A percentile compares a stretch with the other conserved stretches of the same genome.
phyloP scores from a whole-genome alignment of 2,329 filamentous ascomycete species.

The Setomelanomma holmii region DNA sequence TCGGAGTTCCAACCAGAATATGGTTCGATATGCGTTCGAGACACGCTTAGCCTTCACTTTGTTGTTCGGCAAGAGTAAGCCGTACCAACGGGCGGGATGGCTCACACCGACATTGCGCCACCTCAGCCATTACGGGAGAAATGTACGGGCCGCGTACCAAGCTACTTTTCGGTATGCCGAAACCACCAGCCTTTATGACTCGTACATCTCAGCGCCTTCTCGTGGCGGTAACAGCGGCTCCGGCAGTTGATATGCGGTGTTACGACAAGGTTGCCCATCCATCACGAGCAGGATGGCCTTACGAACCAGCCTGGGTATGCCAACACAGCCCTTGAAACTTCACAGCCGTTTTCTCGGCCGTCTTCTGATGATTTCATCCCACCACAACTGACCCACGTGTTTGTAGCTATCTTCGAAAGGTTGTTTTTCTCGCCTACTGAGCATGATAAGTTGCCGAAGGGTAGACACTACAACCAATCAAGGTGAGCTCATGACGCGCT shows the following conservation, averaged over 20 bases:
- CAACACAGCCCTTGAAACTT: too few relatives aligned
- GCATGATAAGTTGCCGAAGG: not conserved
- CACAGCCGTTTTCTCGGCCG: too few relatives aligned
- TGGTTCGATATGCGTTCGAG: not conserved
- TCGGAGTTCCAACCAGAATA: not conserved
- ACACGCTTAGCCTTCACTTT: too few relatives aligned
- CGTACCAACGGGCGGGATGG: constrained; percentile 11
- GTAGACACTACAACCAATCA: not conserved
- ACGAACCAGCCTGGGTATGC: too few relatives aligned
- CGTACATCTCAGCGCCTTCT: constrained; percentile 1
- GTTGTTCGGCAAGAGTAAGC: constrained; percentile 11
- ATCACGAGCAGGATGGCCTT: constrained; percentile 3
- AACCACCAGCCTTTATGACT: constrained; percentile 4
- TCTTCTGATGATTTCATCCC: not conserved
- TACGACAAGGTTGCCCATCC: constrained; percentile 2
- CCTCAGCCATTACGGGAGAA: constrained; percentile 9
- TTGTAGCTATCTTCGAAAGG: not conserved
- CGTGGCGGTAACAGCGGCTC: constrained; percentile 24
- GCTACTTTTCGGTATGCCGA: constrained; percentile 31
- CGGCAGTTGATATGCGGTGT: constrained; percentile 10
- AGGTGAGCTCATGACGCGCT: too few relatives aligned
- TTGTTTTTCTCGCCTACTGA: not conserved
- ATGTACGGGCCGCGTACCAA: constrained; percentile 6
- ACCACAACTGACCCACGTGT: not conserved
- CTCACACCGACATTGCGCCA: constrained; percentile 31